These are phyloP conservation scores for Waitea zeae DNA, from an alignment of 1,284 basidiomycete species.

Conservation along the genomic window DNA sequence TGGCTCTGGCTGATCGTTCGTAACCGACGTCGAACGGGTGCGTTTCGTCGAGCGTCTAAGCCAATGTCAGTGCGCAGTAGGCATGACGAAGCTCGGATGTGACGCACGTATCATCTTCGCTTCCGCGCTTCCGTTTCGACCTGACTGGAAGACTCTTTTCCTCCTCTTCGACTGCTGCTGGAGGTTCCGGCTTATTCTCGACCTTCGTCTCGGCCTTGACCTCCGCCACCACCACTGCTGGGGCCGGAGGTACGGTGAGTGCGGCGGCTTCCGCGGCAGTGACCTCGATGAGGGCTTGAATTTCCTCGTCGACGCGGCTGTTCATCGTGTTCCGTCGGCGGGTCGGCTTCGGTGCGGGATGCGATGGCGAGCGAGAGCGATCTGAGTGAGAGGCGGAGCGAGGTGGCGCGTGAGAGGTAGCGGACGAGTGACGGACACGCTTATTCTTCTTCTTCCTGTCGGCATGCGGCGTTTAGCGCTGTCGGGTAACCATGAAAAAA, in stretches of 20 bases:
- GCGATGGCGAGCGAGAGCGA: slow-evolving; percentile 62
- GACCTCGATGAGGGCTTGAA: slow-evolving; percentile 53
- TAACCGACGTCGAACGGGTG: slow-evolving; percentile 50
- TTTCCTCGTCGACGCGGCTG: slow-evolving; percentile 82
- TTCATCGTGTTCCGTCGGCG: slow-evolving; percentile 96
- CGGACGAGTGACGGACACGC: too few relatives aligned
- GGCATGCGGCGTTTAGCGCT: too few relatives aligned
- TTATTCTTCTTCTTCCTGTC: too few relatives aligned
- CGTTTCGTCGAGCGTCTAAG: slow-evolving; percentile 41
- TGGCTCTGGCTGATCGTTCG: slow-evolving; percentile 41
- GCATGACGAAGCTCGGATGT: slow-evolving; percentile 6
- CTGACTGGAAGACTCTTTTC: slow-evolving; percentile 15
- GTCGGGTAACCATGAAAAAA: too few relatives aligned
- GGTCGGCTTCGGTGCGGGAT: slow-evolving; percentile 39
- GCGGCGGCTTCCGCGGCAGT: slow-evolving; percentile 53
- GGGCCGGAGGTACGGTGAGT: slow-evolving; percentile 1
- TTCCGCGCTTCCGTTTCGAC: slow-evolving; percentile 47
- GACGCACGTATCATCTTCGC: slow-evolving; percentile 49
- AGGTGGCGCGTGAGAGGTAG: too few relatives aligned
- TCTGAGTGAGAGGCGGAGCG: slow-evolving; percentile 21
- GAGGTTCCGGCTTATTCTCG: slow-evolving; percentile 25
- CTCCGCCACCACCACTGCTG: neutral
- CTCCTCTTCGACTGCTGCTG: slow-evolving; percentile 20
- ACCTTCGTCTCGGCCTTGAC: slow-evolving; percentile 14
- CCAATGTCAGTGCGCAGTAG: slow-evolving; percentile 7